phyloP scores from a whole-genome alignment of 2,329 filamentous ascomycete species.

The Colletotrichum caudatum region DNA sequence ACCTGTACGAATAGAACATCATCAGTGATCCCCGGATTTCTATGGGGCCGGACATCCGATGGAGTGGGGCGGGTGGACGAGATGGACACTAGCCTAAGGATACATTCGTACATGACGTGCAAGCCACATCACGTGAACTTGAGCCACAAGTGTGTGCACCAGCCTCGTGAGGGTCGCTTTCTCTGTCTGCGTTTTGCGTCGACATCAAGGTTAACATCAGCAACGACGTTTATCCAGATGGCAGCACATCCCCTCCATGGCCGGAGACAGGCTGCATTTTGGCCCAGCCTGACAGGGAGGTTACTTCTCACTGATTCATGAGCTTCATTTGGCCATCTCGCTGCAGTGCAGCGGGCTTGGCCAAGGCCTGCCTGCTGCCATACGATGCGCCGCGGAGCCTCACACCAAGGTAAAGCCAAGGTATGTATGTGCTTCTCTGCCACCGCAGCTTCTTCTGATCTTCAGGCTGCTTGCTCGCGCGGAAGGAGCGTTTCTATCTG shows the following conservation, averaged over 20 bases:
- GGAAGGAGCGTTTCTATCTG: conserved; percentile 1
- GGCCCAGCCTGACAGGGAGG: neutral
- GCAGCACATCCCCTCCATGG: conserved; percentile 20
- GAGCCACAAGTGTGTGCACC: conserved; percentile 19
- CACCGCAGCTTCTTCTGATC: neutral
- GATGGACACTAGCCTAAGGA: no score
- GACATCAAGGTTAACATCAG: conserved; percentile 39
- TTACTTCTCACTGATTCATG: neutral
- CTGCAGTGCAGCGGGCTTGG: conserved; percentile 21
- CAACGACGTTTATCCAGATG: conserved; percentile 36
- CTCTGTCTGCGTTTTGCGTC: conserved; percentile 41
- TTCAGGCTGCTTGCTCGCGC: conserved; percentile 7
- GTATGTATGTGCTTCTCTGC: conserved; percentile 40
- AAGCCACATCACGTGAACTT: conserved; percentile 29
- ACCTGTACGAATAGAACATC: no score
- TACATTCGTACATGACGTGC: no score
- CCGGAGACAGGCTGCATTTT: conserved; percentile 19
- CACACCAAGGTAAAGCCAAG: conserved; percentile 37
- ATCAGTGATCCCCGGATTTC: neutral
- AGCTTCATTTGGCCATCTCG: neutral
- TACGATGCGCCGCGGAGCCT: conserved; percentile 33
- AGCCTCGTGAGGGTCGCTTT: conserved; percentile 42
- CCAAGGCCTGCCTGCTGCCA: conserved; percentile 33
- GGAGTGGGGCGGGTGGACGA: neutral
- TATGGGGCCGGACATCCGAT: conserved; percentile 14